Conservation (phyloP, 192 early-diverging fungal genomes). For the Coemansia sp. region DNA sequence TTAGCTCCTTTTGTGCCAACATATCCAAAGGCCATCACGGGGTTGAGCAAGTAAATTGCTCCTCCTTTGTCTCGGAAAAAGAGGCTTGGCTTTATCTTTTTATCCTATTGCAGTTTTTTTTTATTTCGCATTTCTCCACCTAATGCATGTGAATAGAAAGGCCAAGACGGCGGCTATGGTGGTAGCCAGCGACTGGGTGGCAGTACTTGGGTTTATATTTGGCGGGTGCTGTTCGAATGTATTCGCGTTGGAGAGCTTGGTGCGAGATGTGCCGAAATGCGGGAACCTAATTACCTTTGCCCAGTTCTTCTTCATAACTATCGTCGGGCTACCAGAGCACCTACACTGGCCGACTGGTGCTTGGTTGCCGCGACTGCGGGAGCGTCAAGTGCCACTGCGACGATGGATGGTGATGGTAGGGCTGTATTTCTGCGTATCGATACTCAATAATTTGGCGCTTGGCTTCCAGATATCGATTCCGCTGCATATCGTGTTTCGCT, state of each 20-base stretch:
- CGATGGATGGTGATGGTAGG: constrained; percentile 75
- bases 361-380: constrained; percentile 54
- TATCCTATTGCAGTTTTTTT: not conserved
- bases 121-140: not conserved
- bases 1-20: not conserved
- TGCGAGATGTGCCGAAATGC: constrained; percentile 56
- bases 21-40: not conserved
- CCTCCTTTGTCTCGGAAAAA: not conserved
- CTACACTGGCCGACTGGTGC: constrained; percentile 36
- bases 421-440: constrained; percentile 74
- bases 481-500: constrained; percentile 88
- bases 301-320: constrained; percentile 78
- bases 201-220: constrained; percentile 76
- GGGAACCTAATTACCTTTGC: constrained; percentile 82
- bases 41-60: not conserved
- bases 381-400: constrained; percentile 63
- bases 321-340: constrained; percentile 63
- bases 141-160: constrained; percentile 6
- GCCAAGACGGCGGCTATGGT: constrained; percentile 17
- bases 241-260: constrained; percentile 77
- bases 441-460: constrained; percentile 80
- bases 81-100: not conserved
- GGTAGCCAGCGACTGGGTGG: constrained; percentile 51
- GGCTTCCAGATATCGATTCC: constrained; percentile 82
- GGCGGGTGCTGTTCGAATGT: constrained; percentile 88